Evolutionary conservation across 768 basidiomycete genomes (phyloP).

Genomic region (Pleurotus pulmonarius): DNA sequence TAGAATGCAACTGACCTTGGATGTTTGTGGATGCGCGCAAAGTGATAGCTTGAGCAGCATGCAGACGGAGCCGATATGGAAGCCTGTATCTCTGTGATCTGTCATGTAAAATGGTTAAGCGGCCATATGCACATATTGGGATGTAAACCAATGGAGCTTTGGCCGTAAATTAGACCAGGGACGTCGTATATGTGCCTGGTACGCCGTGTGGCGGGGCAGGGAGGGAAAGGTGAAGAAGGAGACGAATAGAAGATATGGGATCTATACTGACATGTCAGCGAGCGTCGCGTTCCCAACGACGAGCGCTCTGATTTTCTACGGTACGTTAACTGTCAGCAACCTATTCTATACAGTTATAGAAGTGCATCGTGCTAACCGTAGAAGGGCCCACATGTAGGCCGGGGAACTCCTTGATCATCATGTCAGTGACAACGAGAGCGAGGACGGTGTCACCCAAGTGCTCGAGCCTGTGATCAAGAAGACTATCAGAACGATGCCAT

Average conservation of each 20-base stretch:
- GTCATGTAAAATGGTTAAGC: constrained; percentile 4
- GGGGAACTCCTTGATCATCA: constrained; percentile 64
- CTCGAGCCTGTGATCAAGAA: constrained; percentile 48
- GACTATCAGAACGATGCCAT: neutral
- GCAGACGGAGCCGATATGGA: constrained; percentile 57
- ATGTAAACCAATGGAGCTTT: neutral
- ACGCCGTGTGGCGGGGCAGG: neutral
- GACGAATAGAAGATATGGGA: neutral
- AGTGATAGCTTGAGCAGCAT: constrained; percentile 70
- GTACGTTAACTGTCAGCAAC: constrained; percentile 9
- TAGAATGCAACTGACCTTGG: constrained; percentile 48
- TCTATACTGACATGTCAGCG: constrained; percentile 55
- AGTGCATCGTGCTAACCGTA: constrained; percentile 44
- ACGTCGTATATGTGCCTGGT: neutral
- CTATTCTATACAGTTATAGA: constrained; percentile 1
- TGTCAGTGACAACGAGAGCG: constrained; percentile 58
- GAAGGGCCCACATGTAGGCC: constrained; percentile 73
- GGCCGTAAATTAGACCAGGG: neutral
- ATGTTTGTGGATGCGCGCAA: constrained; percentile 65
- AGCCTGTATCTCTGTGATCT: constrained; percentile 67
- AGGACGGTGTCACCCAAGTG: constrained; percentile 77
- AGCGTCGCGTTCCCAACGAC: constrained; percentile 74
- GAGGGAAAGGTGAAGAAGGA: neutral
- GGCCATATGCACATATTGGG: neutral
- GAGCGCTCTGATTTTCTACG: constrained; percentile 73